Base-by-base conservation (phyloP, 805 yeast genomes). In the Diddensiella transvaalensis region DNA sequence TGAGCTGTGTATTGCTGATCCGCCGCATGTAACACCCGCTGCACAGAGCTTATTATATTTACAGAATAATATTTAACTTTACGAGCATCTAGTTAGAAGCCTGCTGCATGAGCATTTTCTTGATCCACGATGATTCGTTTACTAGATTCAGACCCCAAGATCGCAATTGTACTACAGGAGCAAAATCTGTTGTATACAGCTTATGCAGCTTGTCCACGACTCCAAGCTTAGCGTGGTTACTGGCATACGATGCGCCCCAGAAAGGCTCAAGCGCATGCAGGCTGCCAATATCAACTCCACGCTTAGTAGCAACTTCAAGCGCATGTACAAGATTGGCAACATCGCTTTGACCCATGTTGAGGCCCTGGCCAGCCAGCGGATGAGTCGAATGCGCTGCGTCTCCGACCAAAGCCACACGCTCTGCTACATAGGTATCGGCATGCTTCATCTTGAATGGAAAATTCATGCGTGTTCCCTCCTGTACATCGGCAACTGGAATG, bases 331-430 rank as follows among this genome's bases (percentile, higher is more conserved):
- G 72, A 1, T 82, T 71, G 49, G 82, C 81, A 1, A 87, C 96
- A 63, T 93, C 99, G 22, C 85, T 83, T 65, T 90, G 97, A 18
- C 99, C 99, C 96, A 91, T 89, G 66, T 93, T 93, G 48, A 93
- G 76, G 22, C 99, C 99, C 68, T 93, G 99, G 6, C 99, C 99
- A 3, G 97, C 97, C 51, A 93, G 73, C 2, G 99, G 99, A 64
- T 93, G 98, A 1, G 96, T 87, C 0, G 97, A 85, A 60, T 93
- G 99, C 0, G 98, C 98, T 1, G 99, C 98, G 67, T 93, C 99
- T 22, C 99, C 99, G 6, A 91, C 86, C n/a, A 93, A 70, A 0
- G 97, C 98, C 24, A 91, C 76, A 56, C 98, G 74, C 2, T 86
- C 90, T 1, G 80, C 80, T 17, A 87, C 80, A 63, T 93, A 93